These are phyloP conservation scores for Babesia bovis DNA, from an alignment of 169 alveolate genomes.

Conservation along the genomic window DNA sequence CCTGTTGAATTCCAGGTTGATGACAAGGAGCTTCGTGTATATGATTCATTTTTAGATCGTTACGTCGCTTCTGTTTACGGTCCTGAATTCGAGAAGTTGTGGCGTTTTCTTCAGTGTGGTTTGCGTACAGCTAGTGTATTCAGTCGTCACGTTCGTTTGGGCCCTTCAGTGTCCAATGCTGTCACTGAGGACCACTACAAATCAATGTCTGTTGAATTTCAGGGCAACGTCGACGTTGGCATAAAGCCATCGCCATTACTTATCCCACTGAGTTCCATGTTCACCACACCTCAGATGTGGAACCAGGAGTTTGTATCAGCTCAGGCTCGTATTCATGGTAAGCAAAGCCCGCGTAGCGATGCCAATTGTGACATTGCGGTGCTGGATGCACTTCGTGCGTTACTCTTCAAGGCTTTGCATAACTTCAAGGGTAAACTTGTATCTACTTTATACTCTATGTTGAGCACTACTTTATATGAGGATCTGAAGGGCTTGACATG, in stretches of 20 bases:
- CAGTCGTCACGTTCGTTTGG: conserved; percentile 2
- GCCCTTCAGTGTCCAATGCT: not conserved
- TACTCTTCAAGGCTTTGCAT: conserved; percentile 42
- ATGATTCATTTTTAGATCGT: conserved; percentile 24
- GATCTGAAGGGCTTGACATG: conserved; percentile 23
- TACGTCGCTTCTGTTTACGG: conserved; percentile 45
- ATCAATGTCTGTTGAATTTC: not conserved
- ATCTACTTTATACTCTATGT: conserved; percentile 41
- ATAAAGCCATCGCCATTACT: conserved; percentile 32
- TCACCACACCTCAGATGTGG: conserved; percentile 28
- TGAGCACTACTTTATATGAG: conserved; percentile 44
- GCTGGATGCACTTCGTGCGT: conserved; percentile 25
- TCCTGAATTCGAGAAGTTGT: conserved; percentile 45
- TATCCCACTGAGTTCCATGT: conserved; percentile 38
- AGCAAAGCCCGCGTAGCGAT: not conserved
- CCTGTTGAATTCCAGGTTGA: conserved; percentile 34
- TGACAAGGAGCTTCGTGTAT: conserved; percentile 30
- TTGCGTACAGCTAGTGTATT: conserved; percentile 19
- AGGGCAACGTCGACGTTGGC: not conserved
- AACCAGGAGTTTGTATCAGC: conserved; percentile 29
- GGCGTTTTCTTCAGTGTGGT: conserved; percentile 54
- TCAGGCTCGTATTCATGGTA: not conserved
- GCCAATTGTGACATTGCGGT: conserved; percentile 4
- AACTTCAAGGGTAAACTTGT: conserved; percentile 43
- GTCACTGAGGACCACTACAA: not conserved